These are phyloP conservation scores for Fusarium sp. DNA, from an alignment of 2,329 filamentous ascomycete genomes.

Conservation along the genomic window DNA sequence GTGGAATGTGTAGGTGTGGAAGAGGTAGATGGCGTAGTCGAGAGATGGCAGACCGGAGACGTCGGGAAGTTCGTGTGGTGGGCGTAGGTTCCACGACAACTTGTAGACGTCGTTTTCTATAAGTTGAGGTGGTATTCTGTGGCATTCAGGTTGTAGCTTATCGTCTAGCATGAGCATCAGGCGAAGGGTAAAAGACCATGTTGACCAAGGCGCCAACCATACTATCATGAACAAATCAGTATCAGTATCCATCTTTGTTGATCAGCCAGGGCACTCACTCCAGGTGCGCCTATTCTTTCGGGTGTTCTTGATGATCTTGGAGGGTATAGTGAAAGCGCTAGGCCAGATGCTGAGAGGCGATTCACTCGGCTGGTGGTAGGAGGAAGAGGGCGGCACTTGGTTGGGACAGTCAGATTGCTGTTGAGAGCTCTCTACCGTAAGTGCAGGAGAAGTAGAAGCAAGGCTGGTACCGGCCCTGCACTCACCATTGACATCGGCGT, in stretches of 20 bases:
- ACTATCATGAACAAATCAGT: conserved; percentile 25
- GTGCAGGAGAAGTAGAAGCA: conserved; percentile 34
- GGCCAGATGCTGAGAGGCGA: conserved; percentile 43
- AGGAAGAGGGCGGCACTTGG: conserved; percentile 11
- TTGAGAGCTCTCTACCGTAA: conserved; percentile 21
- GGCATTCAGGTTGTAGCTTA: conserved; percentile 42
- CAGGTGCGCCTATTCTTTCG: conserved; percentile 47
- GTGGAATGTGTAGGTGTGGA: conserved; percentile 51
- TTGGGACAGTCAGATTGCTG: conserved; percentile 18
- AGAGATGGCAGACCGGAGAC: conserved; percentile 48
- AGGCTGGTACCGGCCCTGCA: conserved; percentile 18
- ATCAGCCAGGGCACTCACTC: conserved; percentile 44
- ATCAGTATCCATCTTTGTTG: neutral
- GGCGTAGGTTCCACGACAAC: conserved; percentile 32
- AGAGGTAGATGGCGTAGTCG: conserved; percentile 47
- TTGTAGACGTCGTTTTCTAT: conserved; percentile 47
- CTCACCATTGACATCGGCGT: conserved; percentile 20
- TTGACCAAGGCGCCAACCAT: conserved; percentile 47
- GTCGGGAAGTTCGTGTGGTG: conserved; percentile 41
- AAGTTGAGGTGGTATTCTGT: conserved; percentile 31
- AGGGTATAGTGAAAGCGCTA: conserved; percentile 44
- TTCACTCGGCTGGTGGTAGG: conserved; percentile 12
- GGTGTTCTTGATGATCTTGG: conserved; percentile 44
- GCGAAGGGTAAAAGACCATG: conserved; percentile 49
- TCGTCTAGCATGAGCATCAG: conserved; percentile 46